Evolutionary conservation across 257 asterid species (phyloP), one percentile per base, ranked within the genome.

Genomic region (Solanum sejunctum): DNA sequence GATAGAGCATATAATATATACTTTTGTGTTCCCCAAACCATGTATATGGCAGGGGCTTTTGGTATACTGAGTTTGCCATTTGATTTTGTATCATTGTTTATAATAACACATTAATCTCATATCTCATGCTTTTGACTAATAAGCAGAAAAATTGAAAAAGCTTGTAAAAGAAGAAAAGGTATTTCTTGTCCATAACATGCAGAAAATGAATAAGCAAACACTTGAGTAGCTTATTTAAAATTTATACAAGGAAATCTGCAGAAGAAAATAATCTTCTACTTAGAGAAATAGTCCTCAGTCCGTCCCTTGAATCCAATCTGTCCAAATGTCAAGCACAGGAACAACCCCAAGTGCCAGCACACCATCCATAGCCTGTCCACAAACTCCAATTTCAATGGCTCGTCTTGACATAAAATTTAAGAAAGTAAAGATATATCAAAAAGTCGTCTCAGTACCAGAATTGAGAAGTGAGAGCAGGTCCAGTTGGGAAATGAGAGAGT

Each of bases 261-360:
- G 28, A 83, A 72, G 28, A 11, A 63, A 55, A 32, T 60, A 3
- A 12, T 87, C 10, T 43, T 87, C 32, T 26, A 52, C 85, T 80
- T 64, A 88, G 80, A 89, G 77, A 94, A 95, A 90, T 95, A 94
- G 8, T 89, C 89, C 84, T 95, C 99, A 56, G 97, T 89, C 98
- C 98, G 93, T 79, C 99, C 99, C 92, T 95, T 96, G 97, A 96
- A 96, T 47, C 99, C 98, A 93, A 95, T 96, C 84, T 96, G 99
- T 12, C 99, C 99, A 71, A 96, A 95, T 49, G 98, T 96, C 28
- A 96, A 93, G 85, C 89, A 70, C 51, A 96, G 0, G 87, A 96
- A 96, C 84, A 96, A 85, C 15, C 98, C 98, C 73, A 96, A 84
- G 81, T 96, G 99, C 99, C 99, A 96, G 6, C 89, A 70, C n/a